A percentile compares a stretch with the other conserved stretches of the same genome.
Evolutionary conservation across 2,329 filamentous ascomycete species (phyloP).

Genomic region (Diplodia sapinea): DNA sequence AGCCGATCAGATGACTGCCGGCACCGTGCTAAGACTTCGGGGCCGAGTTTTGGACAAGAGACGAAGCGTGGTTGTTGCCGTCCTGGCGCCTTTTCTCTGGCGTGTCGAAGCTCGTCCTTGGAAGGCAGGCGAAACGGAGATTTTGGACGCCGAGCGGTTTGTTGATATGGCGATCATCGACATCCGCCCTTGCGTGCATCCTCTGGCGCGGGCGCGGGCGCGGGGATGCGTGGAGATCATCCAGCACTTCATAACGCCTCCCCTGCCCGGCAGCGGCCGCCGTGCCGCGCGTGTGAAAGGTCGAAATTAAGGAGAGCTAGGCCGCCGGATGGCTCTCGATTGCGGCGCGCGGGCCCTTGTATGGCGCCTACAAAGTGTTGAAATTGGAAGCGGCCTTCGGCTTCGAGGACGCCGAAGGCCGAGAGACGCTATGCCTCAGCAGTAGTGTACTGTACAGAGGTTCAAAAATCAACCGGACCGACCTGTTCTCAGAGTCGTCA

Average conservation of each 20-base stretch:
- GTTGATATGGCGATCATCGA: conserved; percentile 21
- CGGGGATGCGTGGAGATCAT: conserved; percentile 27
- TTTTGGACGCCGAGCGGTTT: conserved; percentile 25
- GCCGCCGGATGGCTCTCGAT: not conserved
- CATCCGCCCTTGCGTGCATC: conserved; percentile 24
- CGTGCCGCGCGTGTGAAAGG: conserved; percentile 2
- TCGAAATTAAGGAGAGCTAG: conserved; percentile 25
- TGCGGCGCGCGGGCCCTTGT: conserved; percentile 7
- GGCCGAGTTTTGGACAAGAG: conserved; percentile 11
- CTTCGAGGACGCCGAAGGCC: conserved; percentile 14
- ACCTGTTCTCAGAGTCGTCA: conserved; percentile 20
- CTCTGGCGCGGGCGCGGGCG: conserved; percentile 1
- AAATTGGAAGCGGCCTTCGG: conserved; percentile 17
- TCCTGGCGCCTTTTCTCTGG: not conserved
- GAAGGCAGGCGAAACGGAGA: conserved; percentile 15
- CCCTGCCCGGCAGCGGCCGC: conserved; percentile 14
- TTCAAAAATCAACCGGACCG: conserved; percentile 27
- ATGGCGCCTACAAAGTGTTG: conserved; percentile 1
- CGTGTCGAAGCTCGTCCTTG: not conserved
- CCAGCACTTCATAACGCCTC: not conserved
- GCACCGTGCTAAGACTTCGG: conserved; percentile 23
- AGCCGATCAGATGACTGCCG: conserved; percentile 27
- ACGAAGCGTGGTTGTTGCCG: conserved; percentile 23
- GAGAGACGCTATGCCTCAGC: conserved; percentile 12
- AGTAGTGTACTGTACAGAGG: not conserved